Percentiles rank a stretch among this genome's conserved stretches.
Conservation (phyloP, 306 rosid species). For the Myrica gale region DNA sequence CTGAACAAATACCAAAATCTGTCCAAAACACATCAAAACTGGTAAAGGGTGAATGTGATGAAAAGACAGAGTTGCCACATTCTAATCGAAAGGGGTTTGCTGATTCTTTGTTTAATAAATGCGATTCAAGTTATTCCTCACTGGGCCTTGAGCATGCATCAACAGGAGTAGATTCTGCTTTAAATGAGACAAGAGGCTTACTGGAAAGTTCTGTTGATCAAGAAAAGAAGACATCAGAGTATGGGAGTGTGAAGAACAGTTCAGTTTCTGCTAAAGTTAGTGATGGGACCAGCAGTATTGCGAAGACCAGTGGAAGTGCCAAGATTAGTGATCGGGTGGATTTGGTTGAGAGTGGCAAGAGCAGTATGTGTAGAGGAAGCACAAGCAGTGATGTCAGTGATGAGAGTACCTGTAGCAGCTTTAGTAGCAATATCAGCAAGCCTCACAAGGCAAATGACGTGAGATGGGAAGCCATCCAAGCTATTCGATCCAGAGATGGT, state of each 20-base stretch:
- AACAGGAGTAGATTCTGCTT: conserved; percentile 40
- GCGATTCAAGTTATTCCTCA: conserved; percentile 50
- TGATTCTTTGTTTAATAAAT: conserved; percentile 55
- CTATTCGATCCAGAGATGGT: conserved; percentile 77
- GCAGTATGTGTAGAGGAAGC: conserved; percentile 94
- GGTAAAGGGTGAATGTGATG: conserved; percentile 44
- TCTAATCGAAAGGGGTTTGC: conserved; percentile 43
- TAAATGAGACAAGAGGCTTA: conserved; percentile 54
- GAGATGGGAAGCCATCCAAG: conserved; percentile 98
- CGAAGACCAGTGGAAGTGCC: conserved; percentile 88
- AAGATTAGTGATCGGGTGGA: conserved; percentile 83
- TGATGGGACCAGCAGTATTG: conserved; percentile 81
- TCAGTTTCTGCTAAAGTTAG: conserved; percentile 85
- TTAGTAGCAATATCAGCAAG: conserved; percentile 82
- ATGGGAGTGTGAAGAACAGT: conserved; percentile 78
- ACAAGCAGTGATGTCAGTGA: conserved; percentile 97
- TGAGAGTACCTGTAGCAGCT: conserved; percentile 95
- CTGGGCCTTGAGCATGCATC: conserved; percentile 45
- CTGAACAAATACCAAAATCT: conserved; percentile 44
- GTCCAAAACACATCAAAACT: conserved; percentile 40
- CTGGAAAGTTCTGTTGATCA: conserved; percentile 58
- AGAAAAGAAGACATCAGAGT: conserved; percentile 76
- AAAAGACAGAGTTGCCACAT: conserved; percentile 39
- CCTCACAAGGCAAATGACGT: conserved; percentile 99
- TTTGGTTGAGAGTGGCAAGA: conserved; percentile 92